phyloP scores from a whole-genome alignment of 805 yeast genomes.

The Cyberlindnera bimundalis region DNA sequence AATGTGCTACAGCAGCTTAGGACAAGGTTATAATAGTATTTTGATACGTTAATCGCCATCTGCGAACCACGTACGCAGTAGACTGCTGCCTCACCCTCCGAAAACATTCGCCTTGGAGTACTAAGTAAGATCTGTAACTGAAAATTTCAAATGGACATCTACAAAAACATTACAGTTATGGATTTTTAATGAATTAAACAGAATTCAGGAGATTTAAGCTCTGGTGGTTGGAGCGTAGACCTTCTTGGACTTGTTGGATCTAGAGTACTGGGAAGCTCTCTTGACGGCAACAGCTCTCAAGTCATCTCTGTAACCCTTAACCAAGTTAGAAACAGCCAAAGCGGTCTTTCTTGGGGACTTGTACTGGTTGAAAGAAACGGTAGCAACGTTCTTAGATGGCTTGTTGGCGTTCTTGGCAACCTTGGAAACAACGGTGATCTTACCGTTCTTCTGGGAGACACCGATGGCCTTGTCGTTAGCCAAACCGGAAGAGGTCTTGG shows the following conservation, averaged over 20 bases:
- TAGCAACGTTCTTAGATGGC: conserved; percentile 40
- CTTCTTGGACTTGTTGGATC: conserved; percentile 36
- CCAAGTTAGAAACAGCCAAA: conserved; percentile 41
- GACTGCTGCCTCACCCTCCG: no score
- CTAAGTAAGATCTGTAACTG: no score
- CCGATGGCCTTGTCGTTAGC: conserved; percentile 49
- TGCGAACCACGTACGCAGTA: no score
- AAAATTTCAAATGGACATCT: no score
- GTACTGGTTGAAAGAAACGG: conserved; percentile 39
- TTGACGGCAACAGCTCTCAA: conserved; percentile 45
- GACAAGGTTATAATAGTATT: no score
- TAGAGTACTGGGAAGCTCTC: conserved; percentile 43
- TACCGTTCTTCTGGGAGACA: conserved; percentile 37
- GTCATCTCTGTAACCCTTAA: conserved; percentile 47
- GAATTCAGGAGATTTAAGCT: no score
- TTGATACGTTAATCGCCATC: no score
- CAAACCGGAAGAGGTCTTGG: conserved; percentile 45
- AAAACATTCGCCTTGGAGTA: no score
- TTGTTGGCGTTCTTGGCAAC: conserved; percentile 43
- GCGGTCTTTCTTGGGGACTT: conserved; percentile 42
- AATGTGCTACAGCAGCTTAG: no score
- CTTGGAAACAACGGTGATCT: conserved; percentile 41
- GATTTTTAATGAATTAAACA: conserved; percentile 3
- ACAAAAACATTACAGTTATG: no score
- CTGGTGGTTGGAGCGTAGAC: conserved; percentile 29